Conservation (phyloP, 306 rosid genomes). For the Prosopis cineraria region DNA sequence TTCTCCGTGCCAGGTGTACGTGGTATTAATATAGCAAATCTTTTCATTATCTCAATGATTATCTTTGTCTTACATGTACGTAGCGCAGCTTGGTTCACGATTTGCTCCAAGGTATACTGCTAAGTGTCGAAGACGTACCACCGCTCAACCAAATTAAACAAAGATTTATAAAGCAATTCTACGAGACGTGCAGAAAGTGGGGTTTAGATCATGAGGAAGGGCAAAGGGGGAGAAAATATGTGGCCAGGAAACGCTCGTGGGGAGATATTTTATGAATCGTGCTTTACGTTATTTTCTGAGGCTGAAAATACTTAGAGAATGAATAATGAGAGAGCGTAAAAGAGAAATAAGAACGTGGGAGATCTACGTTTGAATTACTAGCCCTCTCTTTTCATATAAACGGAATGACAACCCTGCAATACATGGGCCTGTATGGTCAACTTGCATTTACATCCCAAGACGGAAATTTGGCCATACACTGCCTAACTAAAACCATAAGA, state of each 20-base stretch:
- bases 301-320: too few relatives aligned
- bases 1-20: conserved; percentile 19
- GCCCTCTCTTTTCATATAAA: conserved; percentile 25
- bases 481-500: too few relatives aligned
- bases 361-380: conserved; percentile 17
- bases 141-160: conserved; percentile 29
- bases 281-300: too few relatives aligned
- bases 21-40: conserved; percentile 37
- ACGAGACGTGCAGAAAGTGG: background rate
- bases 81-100: background rate
- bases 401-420: too few relatives aligned
- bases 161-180: background rate
- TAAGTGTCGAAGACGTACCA: too few relatives aligned
- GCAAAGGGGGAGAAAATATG: background rate
- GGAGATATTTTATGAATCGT: too few relatives aligned
- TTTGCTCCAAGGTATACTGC: background rate
- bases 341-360: background rate
- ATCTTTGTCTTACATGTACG: too few relatives aligned
- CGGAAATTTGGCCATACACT: conserved; percentile 34
- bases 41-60: conserved; percentile 25
- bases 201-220: background rate
- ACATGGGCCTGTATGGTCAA: conserved; percentile 19
- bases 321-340: background rate
- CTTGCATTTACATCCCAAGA: conserved; percentile 31
- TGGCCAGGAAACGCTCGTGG: background rate